phyloP scores from a whole-genome alignment of 805 yeast genomes.

The Lipomyces anomalus region DNA sequence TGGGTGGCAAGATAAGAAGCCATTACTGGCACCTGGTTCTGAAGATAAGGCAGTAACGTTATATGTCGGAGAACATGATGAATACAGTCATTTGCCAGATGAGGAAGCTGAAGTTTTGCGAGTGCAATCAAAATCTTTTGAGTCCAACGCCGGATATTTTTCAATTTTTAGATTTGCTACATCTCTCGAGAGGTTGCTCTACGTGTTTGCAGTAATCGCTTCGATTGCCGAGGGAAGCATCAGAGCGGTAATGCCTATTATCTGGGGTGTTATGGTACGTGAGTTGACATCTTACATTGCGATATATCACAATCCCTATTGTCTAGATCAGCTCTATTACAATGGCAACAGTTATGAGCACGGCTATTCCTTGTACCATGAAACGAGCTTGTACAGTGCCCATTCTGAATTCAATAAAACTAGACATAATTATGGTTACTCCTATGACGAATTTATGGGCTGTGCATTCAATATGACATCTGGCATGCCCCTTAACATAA shows the following conservation, averaged over 20 bases:
- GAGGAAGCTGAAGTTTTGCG: conserved; percentile 34
- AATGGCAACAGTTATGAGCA: no score
- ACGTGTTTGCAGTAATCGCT: conserved; percentile 32
- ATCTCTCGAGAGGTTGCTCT: conserved; percentile 15
- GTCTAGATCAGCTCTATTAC: conserved; percentile 8
- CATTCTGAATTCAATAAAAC: conserved; percentile 6
- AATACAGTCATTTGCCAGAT: conserved; percentile 14
- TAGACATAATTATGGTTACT: conserved; percentile 4
- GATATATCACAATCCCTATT: conserved; percentile 23
- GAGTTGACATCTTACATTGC: conserved; percentile 33
- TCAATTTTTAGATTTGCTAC: conserved; percentile 36
- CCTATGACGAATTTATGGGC: no score
- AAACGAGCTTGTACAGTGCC: conserved; percentile 16
- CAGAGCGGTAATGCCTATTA: conserved; percentile 39
- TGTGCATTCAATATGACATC: conserved; percentile 10
- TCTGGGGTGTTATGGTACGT: conserved; percentile 37
- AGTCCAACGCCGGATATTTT: conserved; percentile 27
- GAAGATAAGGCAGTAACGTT: no score
- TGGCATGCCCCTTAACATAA: background rate
- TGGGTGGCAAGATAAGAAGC: no score
- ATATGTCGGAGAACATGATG: conserved; percentile 4
- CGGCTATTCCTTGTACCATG: no score
- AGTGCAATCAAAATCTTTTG: conserved; percentile 30
- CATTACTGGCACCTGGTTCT: no score
- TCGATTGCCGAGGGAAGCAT: conserved; percentile 28